Evolutionary conservation across 768 basidiomycete genomes (phyloP).

Genomic region (Candolleomyces efflorescens): DNA sequence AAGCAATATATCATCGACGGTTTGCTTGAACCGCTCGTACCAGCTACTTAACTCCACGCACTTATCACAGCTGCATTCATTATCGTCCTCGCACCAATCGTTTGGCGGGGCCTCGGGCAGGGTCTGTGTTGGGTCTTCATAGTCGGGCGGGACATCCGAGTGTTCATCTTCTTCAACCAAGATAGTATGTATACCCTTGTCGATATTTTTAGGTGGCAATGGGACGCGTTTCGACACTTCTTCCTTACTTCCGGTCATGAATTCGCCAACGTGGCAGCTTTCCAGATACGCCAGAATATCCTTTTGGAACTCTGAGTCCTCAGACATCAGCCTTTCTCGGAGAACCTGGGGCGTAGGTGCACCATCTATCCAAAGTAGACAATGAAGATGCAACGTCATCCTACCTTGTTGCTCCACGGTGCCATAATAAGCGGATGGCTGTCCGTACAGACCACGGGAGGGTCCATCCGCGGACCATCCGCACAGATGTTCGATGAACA

Average conservation of each 20-base stretch:
- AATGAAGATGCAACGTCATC: conserved; percentile 8
- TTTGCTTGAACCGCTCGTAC: background rate
- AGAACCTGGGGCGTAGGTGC: background rate
- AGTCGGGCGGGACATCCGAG: no score
- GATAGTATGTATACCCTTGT: no score
- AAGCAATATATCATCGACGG: background rate
- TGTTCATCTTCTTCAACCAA: no score
- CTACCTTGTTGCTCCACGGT: conserved; percentile 22
- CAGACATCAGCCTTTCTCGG: background rate
- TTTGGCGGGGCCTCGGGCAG: no score
- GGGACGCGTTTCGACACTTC: no score
- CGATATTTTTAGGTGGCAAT: no score
- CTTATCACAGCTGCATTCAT: background rate
- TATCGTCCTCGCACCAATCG: no score
- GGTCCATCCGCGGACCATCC: background rate
- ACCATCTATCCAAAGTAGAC: conserved; percentile 6
- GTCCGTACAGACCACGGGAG: background rate
- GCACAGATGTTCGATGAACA: no score
- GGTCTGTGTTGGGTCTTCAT: no score
- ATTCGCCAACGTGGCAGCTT: background rate
- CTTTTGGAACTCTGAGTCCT: background rate
- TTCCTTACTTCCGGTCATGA: background rate
- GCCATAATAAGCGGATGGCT: conserved; percentile 20
- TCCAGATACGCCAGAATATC: background rate
- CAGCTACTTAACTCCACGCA: background rate